Evolutionary conservation across 257 asterid genomes (phyloP).

Genomic region (Scutellaria galericulata): DNA sequence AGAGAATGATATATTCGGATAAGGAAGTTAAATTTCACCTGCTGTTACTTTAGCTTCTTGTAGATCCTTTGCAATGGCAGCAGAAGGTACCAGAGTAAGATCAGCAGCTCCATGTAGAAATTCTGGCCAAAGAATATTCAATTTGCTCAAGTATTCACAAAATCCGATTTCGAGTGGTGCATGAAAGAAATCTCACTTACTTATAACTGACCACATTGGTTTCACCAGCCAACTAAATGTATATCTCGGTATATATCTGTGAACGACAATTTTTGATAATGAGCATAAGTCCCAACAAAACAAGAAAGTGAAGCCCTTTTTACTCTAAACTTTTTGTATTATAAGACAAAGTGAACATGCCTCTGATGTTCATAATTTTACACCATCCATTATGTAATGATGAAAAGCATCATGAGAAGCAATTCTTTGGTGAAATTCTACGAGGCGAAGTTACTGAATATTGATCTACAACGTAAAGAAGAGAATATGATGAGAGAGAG

Average conservation of each 20-base stretch:
- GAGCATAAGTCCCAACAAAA: conserved; percentile 28
- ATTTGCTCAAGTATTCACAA: conserved; percentile 22
- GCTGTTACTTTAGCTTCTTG: conserved; percentile 79
- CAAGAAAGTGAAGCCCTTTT: not conserved
- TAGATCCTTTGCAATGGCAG: conserved; percentile 91
- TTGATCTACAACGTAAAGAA: not conserved
- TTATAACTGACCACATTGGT: conserved; percentile 94
- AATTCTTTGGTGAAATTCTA: not conserved
- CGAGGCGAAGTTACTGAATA: not conserved
- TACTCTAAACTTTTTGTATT: too few species aligned
- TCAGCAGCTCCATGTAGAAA: conserved; percentile 97
- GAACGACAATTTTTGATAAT: conserved; percentile 35
- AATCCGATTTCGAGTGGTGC: conserved; percentile 6
- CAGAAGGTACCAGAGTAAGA: conserved; percentile 92
- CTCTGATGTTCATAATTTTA: too few species aligned
- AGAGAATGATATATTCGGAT: conserved; percentile 4
- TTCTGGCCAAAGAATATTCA: conserved; percentile 51
- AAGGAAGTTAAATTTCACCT: conserved; percentile 52
- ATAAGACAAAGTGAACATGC: too few species aligned
- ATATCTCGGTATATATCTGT: conserved; percentile 94
- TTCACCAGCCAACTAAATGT: conserved; percentile 94
- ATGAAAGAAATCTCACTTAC: conserved; percentile 50
- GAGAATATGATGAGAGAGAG: conserved; percentile 21
- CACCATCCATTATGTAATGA: too few species aligned
- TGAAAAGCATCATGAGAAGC: not conserved